Base-by-base conservation (phyloP, 164 flowering plant species). In the Nelumbo lutea region DNA sequence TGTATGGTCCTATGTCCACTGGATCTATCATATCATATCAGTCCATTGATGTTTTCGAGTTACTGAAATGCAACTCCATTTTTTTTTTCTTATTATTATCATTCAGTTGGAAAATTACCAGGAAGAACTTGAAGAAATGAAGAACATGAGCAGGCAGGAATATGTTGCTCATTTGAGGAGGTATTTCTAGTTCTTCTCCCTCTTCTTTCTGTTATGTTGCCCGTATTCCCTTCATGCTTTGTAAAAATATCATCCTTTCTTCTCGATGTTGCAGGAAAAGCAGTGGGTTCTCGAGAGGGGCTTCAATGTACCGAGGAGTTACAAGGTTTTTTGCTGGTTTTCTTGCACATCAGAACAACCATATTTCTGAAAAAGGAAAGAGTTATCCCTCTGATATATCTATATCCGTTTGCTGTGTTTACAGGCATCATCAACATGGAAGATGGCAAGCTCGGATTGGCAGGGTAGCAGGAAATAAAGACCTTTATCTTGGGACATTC, bases 391-490 rank as follows among this genome's bases (percentile, higher is more conserved):
- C 27, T 27, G 27, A 27, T 48, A 40, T 46, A 4, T 46, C 48
- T 46, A 46, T 46, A 4, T 46, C 48, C 7, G 48, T 46, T 46
- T 46, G 48, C 4, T 46, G 48, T 7, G 4, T 4, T 69, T 56
- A 46, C 63, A 92, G 97, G 70, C 94, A 92, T 82, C 96, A 90
- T 70, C 97, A 90, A 77, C 27, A 27, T 27, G 27, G 27, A 27
- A 27, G 27, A 27, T 91, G 97, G 97, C 97, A 91, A 79, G 97
- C 97, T 52, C 76, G 97, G 58, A 91, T 91, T 2, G 96, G 97
- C 39, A 77, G 97, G 51, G 97, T 88, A n/a, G 96, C 97, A 0
- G 97, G 97, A 46, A 92, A 92, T 82, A 92, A 92, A 78, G 97
- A 92, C 69, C 90, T 92, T 62, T 92, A 92, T 82, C 91, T 92